Conservation (phyloP, 2,329 filamentous ascomycete species). For the Verticillium alfalfae region DNA sequence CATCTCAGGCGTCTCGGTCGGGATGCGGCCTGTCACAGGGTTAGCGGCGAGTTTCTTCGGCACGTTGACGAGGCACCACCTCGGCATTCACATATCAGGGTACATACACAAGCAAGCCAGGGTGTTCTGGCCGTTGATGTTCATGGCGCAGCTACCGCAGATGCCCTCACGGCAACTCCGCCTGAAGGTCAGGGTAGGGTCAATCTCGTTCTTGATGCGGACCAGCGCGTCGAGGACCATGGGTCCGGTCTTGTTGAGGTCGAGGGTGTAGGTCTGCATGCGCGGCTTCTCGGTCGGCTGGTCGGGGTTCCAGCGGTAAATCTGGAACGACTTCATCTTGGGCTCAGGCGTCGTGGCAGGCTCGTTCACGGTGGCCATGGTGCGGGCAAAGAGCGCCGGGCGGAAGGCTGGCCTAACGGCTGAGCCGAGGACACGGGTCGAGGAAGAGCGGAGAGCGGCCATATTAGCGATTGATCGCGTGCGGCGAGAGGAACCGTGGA, state of each 20-base stretch:
- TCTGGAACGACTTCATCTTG: slow-evolving; percentile 87
- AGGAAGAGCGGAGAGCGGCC: slow-evolving; percentile 57
- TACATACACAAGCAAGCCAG: slow-evolving; percentile 91
- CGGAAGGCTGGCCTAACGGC: slow-evolving; percentile 30
- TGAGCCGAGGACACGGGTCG: slow-evolving; percentile 45
- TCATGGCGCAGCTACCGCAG: slow-evolving; percentile 98
- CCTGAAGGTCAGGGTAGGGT: slow-evolving; percentile 94
- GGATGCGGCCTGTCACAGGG: slow-evolving; percentile 71
- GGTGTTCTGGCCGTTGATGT: slow-evolving; percentile 98
- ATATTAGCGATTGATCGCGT: slow-evolving; percentile 30
- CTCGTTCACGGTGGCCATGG: slow-evolving; percentile 52
- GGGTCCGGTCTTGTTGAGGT: slow-evolving; percentile 97
- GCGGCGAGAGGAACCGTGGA: not conserved
- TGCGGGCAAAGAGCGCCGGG: slow-evolving; percentile 39
- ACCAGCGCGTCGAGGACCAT: slow-evolving; percentile 98
- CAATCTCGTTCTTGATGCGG: slow-evolving; percentile 97
- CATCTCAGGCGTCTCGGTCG: slow-evolving; percentile 73
- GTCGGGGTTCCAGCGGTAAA: slow-evolving; percentile 99
- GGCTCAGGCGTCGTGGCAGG: slow-evolving; percentile 59
- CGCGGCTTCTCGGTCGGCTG: slow-evolving; percentile 84
- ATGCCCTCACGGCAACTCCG: slow-evolving; percentile 97
- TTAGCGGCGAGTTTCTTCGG: not conserved
- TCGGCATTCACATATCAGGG: not conserved
- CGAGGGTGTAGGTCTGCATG: slow-evolving; percentile 93
- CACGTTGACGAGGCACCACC: not conserved